Percentiles rank a stretch among this genome's conserved stretches.
Conservation (phyloP, 352 stramenopile species). For the Pythium angustatum region DNA sequence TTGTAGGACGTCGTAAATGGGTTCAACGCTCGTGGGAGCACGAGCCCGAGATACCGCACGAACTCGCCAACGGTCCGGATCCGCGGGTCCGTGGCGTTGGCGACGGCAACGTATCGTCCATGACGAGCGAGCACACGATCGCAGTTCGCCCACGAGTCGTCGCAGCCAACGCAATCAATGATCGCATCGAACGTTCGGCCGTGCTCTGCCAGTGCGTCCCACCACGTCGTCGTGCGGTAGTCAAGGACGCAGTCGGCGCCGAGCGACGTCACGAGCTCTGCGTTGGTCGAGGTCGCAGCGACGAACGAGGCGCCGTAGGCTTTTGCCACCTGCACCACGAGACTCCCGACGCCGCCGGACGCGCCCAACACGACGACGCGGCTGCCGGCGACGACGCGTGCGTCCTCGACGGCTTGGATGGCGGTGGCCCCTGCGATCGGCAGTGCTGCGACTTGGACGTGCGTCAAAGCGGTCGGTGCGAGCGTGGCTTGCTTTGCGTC, state of each 20-base stretch:
- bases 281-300: conserved; percentile 55
- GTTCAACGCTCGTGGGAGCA: conserved; percentile 32
- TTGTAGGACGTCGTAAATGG: conserved; percentile 39
- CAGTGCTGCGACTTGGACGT: conserved; percentile 34
- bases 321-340: conserved; percentile 70
- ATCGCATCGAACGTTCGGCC: conserved; percentile 35
- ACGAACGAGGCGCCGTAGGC: conserved; percentile 55
- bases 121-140: conserved; percentile 17
- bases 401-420: conserved; percentile 37
- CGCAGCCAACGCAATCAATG: conserved; percentile 45
- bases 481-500: conserved; percentile 24
- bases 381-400: conserved; percentile 38
- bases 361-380: conserved; percentile 79
- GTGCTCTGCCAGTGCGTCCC: conserved; percentile 32
- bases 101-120: conserved; percentile 45
- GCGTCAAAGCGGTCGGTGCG: conserved; percentile 27
- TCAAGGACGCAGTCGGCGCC: conserved; percentile 54
- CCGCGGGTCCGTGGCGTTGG: conserved; percentile 27
- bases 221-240: conserved; percentile 54
- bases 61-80: conserved; percentile 32
- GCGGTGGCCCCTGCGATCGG: conserved; percentile 37
- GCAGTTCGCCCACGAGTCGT: conserved; percentile 40
- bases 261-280: conserved; percentile 41
- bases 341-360: conserved; percentile 72
- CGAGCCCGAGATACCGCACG: conserved; percentile 26